Percentiles rank a stretch among this genome's conserved stretches.
These are phyloP conservation scores for Trichoderma arundinaceum DNA, from an alignment of 2,329 filamentous ascomycete species.

Conservation along the genomic window DNA sequence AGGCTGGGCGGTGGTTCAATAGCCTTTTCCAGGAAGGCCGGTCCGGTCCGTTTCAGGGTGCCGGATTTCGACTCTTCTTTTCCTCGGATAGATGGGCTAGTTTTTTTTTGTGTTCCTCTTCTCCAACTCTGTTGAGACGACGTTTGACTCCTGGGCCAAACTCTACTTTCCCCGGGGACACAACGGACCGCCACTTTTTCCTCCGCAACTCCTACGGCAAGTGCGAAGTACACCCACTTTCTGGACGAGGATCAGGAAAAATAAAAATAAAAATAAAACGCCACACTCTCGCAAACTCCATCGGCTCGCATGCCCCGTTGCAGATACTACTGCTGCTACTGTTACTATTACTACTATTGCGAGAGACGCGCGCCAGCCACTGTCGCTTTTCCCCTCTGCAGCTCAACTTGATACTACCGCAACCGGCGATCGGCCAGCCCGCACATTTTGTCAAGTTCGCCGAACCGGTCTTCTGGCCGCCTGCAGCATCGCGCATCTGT, in stretches of 20 bases:
- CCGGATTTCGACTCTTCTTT: constrained; percentile 6
- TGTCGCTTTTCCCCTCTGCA: constrained; percentile 18
- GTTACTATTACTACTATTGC: too few species aligned
- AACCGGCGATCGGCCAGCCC: constrained; percentile 10
- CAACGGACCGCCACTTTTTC: constrained; percentile 5
- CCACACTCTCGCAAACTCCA: constrained; percentile 19
- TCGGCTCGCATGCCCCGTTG: constrained; percentile 20
- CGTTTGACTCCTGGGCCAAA: constrained; percentile 22
- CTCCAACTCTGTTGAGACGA: constrained; percentile 2
- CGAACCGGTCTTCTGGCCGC: not conserved
- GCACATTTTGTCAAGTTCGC: constrained; percentile 3
- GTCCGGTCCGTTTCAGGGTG: constrained; percentile 25
- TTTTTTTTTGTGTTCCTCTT: not conserved
- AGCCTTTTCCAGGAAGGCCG: constrained; percentile 21
- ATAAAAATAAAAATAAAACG: constrained; percentile 20
- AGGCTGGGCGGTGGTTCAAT: constrained; percentile 13
- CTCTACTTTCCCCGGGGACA: constrained; percentile 6
- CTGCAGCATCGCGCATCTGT: constrained; percentile 10
- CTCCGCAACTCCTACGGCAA: constrained; percentile 2
- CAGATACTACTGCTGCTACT: constrained; percentile 5
- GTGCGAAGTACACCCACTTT: constrained; percentile 7
- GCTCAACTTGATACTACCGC: constrained; percentile 20
- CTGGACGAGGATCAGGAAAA: not conserved
- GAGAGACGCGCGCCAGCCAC: not conserved
- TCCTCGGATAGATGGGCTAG: constrained; percentile 13